Percentiles rank a stretch among this genome's conserved stretches.
phyloP scores from a whole-genome alignment of 2,329 filamentous ascomycete species.

The Paecilomyces formosus region DNA sequence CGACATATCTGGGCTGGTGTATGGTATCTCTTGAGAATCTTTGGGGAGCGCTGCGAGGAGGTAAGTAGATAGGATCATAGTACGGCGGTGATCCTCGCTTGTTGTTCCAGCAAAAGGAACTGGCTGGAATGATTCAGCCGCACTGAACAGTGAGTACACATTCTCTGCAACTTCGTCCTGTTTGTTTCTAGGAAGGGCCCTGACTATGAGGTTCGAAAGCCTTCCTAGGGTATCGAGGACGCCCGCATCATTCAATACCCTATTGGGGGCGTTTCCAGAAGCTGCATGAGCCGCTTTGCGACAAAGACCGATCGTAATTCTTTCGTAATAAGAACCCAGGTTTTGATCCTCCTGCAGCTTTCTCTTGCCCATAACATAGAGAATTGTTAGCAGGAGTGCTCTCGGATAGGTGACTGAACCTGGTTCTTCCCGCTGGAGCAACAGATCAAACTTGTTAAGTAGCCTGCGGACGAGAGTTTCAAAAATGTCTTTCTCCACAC shows the following conservation, averaged over 20 bases:
- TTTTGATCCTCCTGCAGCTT: conserved; percentile 34
- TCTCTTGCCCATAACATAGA: conserved; percentile 54
- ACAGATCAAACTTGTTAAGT: conserved; percentile 54
- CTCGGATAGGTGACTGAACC: conserved; percentile 48
- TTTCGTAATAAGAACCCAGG: conserved; percentile 41
- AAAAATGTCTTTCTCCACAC: conserved; percentile 55
- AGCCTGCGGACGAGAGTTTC: conserved; percentile 56
- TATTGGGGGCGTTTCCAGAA: conserved; percentile 24
- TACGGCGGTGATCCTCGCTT: conserved; percentile 31
- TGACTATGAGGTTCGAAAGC: conserved; percentile 53
- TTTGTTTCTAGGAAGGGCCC: conserved; percentile 45
- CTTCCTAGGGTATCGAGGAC: conserved; percentile 55
- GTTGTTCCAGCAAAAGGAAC: conserved; percentile 26
- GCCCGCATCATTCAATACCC: conserved; percentile 41
- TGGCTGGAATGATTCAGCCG: conserved; percentile 23
- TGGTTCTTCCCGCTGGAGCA: conserved; percentile 43
- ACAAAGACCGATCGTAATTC: conserved; percentile 41
- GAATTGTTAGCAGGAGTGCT: conserved; percentile 53
- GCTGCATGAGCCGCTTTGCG: conserved; percentile 31
- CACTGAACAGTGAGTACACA: conserved; percentile 46
- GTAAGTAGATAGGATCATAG: conserved; percentile 51
- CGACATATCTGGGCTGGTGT: conserved; percentile 22
- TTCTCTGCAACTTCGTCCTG: conserved; percentile 47
- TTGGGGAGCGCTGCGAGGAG: conserved; percentile 47
- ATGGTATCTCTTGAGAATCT: conserved; percentile 23